Evolutionary conservation across 345 rosid genomes (phyloP).

Genomic region (Bruguiera sexangula): DNA sequence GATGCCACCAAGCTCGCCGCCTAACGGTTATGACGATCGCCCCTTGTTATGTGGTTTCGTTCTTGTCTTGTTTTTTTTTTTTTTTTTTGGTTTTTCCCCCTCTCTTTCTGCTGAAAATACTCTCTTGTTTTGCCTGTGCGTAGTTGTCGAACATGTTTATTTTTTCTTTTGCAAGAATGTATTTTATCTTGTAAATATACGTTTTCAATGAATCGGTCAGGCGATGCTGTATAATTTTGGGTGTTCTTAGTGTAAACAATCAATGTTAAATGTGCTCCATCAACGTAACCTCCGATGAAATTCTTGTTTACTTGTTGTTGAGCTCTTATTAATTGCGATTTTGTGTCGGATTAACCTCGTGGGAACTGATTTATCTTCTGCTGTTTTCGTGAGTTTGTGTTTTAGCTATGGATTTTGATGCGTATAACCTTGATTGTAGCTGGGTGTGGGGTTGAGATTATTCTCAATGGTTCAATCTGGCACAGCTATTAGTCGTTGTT

Average conservation of each 20-base stretch:
- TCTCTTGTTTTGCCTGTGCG: background rate
- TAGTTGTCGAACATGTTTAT: no score
- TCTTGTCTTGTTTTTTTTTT: background rate
- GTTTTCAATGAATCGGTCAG: background rate
- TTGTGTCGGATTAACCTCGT: no score
- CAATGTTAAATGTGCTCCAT: background rate
- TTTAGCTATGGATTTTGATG: no score
- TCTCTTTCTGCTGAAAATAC: background rate
- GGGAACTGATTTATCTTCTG: no score
- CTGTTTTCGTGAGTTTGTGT: no score
- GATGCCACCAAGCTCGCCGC: slow-evolving; percentile 22
- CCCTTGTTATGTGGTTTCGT: no score
- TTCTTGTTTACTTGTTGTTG: background rate
- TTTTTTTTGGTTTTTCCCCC: background rate
- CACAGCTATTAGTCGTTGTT: no score
- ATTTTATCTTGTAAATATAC: background rate
- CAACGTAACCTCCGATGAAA: background rate
- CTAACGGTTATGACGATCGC: slow-evolving; percentile 11
- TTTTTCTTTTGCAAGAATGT: background rate
- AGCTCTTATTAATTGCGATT: background rate
- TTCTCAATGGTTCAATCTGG: no score
- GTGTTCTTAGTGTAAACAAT: background rate
- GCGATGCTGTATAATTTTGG: background rate
- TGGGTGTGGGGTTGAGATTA: no score
- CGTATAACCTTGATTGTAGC: no score